Base-by-base conservation (phyloP, 768 basidiomycete genomes). In the Suillus ampliporus region DNA sequence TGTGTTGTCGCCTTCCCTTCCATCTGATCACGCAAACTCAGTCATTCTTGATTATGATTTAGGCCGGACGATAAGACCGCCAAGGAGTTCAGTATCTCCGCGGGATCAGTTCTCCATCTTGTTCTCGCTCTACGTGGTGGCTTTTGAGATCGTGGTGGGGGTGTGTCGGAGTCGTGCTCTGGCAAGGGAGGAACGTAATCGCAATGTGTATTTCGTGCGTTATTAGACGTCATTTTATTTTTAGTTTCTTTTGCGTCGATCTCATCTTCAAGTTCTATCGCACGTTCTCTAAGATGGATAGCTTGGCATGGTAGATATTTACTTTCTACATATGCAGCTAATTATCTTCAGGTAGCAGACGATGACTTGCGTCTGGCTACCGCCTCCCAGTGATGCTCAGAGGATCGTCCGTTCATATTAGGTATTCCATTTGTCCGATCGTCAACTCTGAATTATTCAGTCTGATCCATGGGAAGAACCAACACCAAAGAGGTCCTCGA, bases 81-180 rank as follows among this genome's bases (percentile, higher is more conserved):
- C 6, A 84, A 84, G 65, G 93, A 95, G 11, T 88, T 88, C 76
- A 92, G 91, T 74, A 90, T 99, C 73, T 73, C 79, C 26, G 89
- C 94, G 3, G 95, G 97, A 59, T 84, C 92, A 23, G 91, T 93
- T 26, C 87, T 99, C 68, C 97, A 99, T 80, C 82, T 99, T 56
- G 97, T 98, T 59, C 88, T 99, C 51, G 95, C 97, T 6, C 86
- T 98, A 46, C 94, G 97, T 77, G 97, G 97, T 50, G 97, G 97
- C 11, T 79, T 77, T 75, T 89, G 76, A 83, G 58, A 44, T 13
- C 14, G 9, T 56, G 4, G n/a, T 37, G n/a, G 34, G 10, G 35
- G 47, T 5, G 37, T 37, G 5, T 23, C 13, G n/a, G 31, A 15
- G 28, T 44, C 31, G 23, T 44, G 17, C 23, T 43, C 28, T 53